Evolutionary conservation across 441 rosid species (phyloP), one percentile per base, ranked within the genome.

Genomic region (Metrosideros polymorpha): DNA sequence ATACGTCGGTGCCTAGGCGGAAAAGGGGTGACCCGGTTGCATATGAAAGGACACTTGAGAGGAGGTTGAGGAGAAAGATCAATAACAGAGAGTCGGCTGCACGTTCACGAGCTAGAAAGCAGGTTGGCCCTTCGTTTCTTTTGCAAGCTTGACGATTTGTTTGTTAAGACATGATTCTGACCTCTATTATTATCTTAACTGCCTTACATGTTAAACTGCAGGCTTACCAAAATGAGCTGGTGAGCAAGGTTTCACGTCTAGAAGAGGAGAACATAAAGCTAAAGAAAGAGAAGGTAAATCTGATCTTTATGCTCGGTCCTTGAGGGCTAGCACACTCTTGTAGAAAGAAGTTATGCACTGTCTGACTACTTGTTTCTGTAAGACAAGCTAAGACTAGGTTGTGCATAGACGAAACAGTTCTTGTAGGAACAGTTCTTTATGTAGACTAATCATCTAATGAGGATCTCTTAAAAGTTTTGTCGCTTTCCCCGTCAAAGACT

Each of bases 41-140:
- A 18, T 39, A 89, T 47, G 93, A 92, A 85, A 92, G 83, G 85
- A 85, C 87, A 76, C 82, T 89, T 12, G 93, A 92, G 8, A 89
- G 90, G 92, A 92, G 92, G 90, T 71, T 92, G 56, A 89, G 59
- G 89, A 87, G 93, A 87, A 92, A 92, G 89, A 90, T 92, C 49
- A 92, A 92, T 89, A 92, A 92, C 84, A 89, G 93, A 88, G 93
- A 92, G 86, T 92, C 93, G 10, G 93, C 93, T 85, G 93, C 93
- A 12, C 91, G 91, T 12, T 92, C 93, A 30, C 89, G 93, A 83
- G 93, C 92, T 52, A 89, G 92, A 86, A 92, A 89, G 87, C 93
- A 91, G 92, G 92, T 89, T 42, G 57, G 39, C 39, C 6, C 59
- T 50, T 19, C 3, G 24, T 30, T 30, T 19, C 52, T 32, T 19